A percentile compares a stretch with the other conserved stretches of the same genome.
These are phyloP conservation scores for Thecaphora frezii DNA, from an alignment of 1,284 basidiomycete genomes.

Conservation along the genomic window DNA sequence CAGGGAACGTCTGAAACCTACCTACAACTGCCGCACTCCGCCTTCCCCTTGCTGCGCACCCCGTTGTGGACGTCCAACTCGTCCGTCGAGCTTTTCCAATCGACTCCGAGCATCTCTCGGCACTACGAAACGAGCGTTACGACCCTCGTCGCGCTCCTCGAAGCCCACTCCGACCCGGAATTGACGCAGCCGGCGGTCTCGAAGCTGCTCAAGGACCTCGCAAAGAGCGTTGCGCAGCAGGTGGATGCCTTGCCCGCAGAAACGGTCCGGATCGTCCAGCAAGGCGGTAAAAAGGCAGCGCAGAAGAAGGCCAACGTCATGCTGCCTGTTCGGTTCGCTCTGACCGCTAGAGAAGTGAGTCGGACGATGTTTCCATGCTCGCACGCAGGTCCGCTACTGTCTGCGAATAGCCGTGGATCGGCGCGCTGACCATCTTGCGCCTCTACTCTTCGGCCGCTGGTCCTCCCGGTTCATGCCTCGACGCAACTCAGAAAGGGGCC, in stretches of 20 bases:
- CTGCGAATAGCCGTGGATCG: too few relatives aligned
- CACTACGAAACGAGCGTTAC: not conserved
- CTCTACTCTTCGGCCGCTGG: too few relatives aligned
- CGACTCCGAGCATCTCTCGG: not conserved
- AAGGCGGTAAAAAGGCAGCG: not conserved
- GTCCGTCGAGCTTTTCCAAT: not conserved
- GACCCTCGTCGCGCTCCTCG: not conserved
- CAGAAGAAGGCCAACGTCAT: not conserved
- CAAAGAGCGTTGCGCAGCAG: not conserved
- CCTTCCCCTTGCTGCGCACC: not conserved
- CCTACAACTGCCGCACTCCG: not conserved
- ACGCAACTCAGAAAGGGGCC: constrained; percentile 19
- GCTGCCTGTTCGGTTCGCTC: not conserved
- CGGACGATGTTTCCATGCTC: too few relatives aligned
- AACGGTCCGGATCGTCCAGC: too few relatives aligned
- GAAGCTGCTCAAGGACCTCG: not conserved
- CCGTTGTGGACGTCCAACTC: not conserved
- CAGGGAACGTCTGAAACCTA: not conserved
- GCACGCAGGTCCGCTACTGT: too few relatives aligned
- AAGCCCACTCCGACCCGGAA: too few relatives aligned
- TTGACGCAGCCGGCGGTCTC: not conserved
- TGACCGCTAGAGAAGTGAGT: not conserved
- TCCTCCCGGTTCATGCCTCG: too few relatives aligned
- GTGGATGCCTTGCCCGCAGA: too few relatives aligned
- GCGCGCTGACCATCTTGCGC: too few relatives aligned